Conservation (phyloP, 495 filamentous ascomycete genomes). For the Penicillium herquei region DNA sequence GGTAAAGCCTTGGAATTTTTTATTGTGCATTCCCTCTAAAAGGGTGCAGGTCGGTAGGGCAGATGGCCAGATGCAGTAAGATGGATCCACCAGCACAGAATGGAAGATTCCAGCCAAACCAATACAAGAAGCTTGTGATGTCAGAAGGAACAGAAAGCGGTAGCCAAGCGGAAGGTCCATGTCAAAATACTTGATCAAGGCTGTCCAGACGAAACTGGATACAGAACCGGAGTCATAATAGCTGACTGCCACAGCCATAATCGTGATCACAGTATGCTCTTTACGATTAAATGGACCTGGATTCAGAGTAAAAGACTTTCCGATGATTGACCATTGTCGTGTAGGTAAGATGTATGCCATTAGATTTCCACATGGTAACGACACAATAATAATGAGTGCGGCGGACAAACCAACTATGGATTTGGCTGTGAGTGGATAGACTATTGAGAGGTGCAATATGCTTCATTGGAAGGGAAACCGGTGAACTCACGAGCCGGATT, state of each 20-base stretch:
- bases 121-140: slow-evolving; percentile 70
- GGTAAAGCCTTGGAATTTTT: slow-evolving; percentile 6
- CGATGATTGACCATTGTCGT: slow-evolving; percentile 52
- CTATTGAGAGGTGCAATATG: too few relatives aligned
- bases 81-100: slow-evolving; percentile 57
- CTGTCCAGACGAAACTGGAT: slow-evolving; percentile 64
- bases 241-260: slow-evolving; percentile 61
- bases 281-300: slow-evolving; percentile 76
- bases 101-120: slow-evolving; percentile 69
- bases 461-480: too few relatives aligned
- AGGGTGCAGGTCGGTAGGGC: slow-evolving; percentile 63
- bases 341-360: slow-evolving; percentile 54
- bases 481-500: slow-evolving; percentile 63
- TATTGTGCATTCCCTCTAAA: slow-evolving; percentile 71
- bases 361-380: slow-evolving; percentile 63
- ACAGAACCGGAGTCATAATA: slow-evolving; percentile 31
- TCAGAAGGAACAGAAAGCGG: slow-evolving; percentile 64
- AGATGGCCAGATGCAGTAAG: slow-evolving; percentile 74
- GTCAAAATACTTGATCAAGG: slow-evolving; percentile 65
- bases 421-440: too few relatives aligned
- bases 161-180: slow-evolving; percentile 65
- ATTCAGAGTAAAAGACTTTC: slow-evolving; percentile 57
- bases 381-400: slow-evolving; percentile 67
- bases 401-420: slow-evolving; percentile 19
- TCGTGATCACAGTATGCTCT: slow-evolving; percentile 69